Percentiles rank a stretch among this genome's conserved stretches.
Evolutionary conservation across 2,329 filamentous ascomycete species (phyloP).

Genomic region (Pestalotiopsis sp.): DNA sequence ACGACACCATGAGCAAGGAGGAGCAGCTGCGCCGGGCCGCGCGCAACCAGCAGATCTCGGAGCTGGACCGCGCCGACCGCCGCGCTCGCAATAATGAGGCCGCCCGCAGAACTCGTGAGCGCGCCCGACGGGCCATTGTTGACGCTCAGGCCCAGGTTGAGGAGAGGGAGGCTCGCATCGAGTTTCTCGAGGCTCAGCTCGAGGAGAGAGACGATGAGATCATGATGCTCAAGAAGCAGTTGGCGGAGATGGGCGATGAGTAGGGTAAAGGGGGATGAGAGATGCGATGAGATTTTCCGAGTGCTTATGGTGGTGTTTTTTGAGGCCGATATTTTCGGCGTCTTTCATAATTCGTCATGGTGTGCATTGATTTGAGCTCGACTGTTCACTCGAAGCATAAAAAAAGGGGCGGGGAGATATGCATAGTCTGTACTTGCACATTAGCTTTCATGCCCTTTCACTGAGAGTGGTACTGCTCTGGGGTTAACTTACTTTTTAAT

Average conservation of each 20-base stretch:
- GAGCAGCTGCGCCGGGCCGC: constrained; percentile 2
- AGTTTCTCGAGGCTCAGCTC: neutral
- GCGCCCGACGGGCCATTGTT: neutral
- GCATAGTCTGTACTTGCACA: too few species aligned
- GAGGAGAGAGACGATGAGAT: neutral
- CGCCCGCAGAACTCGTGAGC: neutral
- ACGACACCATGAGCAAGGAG: constrained; percentile 3
- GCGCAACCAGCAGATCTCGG: constrained; percentile 10
- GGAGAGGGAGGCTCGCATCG: neutral
- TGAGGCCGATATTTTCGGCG: too few species aligned
- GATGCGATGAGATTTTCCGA: too few species aligned
- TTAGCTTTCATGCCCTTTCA: too few species aligned
- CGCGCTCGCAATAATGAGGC: constrained; percentile 8
- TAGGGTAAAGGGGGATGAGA: too few species aligned
- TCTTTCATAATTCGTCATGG: too few species aligned
- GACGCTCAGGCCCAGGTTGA: neutral
- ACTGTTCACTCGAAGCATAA: too few species aligned
- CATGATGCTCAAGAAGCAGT: neutral
- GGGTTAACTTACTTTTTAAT: too few species aligned
- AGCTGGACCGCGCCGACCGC: neutral
- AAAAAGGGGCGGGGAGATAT: too few species aligned
- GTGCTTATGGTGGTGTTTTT: too few species aligned
- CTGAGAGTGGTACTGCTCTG: too few species aligned
- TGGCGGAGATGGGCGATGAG: neutral
- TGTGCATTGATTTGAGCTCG: too few species aligned